Evolutionary conservation across 495 filamentous ascomycete species (phyloP).

Genomic region (Penicillium alfredii): DNA sequence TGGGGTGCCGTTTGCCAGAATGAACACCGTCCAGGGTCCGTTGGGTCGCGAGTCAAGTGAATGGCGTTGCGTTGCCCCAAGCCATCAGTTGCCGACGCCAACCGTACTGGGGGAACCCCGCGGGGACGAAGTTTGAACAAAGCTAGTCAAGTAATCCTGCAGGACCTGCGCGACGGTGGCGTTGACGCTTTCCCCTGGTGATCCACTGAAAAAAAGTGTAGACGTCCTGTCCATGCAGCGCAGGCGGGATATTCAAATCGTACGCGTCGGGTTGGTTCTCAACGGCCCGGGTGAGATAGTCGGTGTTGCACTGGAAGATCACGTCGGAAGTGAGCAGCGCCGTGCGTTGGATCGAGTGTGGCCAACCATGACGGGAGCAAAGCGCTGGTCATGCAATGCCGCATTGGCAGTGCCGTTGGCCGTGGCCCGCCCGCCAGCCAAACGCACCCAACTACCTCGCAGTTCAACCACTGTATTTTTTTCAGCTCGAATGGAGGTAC

Average conservation of each 20-base stretch:
- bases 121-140: conserved; percentile 38
- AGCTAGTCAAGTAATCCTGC: conserved; percentile 57
- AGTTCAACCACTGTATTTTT: too few relatives aligned
- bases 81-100: conserved; percentile 32
- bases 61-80: conserved; percentile 39
- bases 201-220: conserved; percentile 61
- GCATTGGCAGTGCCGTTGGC: conserved; percentile 54
- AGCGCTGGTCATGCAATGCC: conserved; percentile 60
- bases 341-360: conserved; percentile 41
- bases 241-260: conserved; percentile 55
- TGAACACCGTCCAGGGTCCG: conserved; percentile 39
- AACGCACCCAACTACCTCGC: conserved; percentile 59
- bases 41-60: conserved; percentile 34
- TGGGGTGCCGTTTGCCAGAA: conserved; percentile 30
- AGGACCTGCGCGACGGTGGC: conserved; percentile 44
- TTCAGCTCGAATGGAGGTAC: too few relatives aligned
- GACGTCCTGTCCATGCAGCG: conserved; percentile 49
- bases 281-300: conserved; percentile 46
- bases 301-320: conserved; percentile 58
- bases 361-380: conserved; percentile 58
- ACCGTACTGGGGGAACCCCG: conserved; percentile 38
- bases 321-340: conserved; percentile 32
- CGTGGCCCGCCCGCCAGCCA: conserved; percentile 51
- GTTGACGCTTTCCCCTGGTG: too few relatives aligned
- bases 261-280: conserved; percentile 52